Base-by-base conservation (phyloP, 192 early-diverging fungal genomes). In the Fimicolochytrium jonesii region DNA sequence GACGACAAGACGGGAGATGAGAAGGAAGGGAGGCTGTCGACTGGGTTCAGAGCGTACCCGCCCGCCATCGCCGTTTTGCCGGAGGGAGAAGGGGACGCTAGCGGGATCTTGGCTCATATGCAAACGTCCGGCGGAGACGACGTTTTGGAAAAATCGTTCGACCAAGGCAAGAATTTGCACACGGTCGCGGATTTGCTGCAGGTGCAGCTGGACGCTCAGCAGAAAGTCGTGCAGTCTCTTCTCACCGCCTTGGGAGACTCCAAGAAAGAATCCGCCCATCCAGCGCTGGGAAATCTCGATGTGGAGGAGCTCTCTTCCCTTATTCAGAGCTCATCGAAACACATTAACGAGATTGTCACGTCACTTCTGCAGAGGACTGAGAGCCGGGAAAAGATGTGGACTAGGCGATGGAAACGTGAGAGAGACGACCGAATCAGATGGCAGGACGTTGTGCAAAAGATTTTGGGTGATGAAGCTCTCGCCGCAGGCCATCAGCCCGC, bases 131-230 rank as follows among this genome's bases (percentile, higher is more conserved):
- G n/a, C n/a, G n/a, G n/a, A n/a, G n/a, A n/a, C n/a, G n/a, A n/a
- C n/a, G n/a, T n/a, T n/a, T n/a, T n/a, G n/a, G n/a, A n/a, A n/a
- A n/a, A n/a, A n/a, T n/a, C n/a, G n/a, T n/a, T n/a, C n/a, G n/a
- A n/a, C n/a, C n/a, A 17, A 39, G 17, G 17, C 36, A n/a, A n/a
- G n/a, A n/a, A 67, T 46, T n/a, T 73, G 4, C 42, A 37, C 0
- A 61, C 64, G 42, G 26, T 75, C 13, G 13, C 54, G 4, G 42
- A 60, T 39, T 42, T 71, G 18, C 57, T 75, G 37, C 54, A 66
- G 13, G 62, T 68, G 15, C 66, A 75, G 56, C 34, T 75, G 48
- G 62, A 71, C 23, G 65, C 68, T 20, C 73, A 75, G 33, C 57
- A 68, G 23, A 44, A 59, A 0, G 65, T 69, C 17, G 51, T 75